Evolutionary conservation across 495 filamentous ascomycete genomes (phyloP), one percentile per base, ranked within the genome.

Genomic region (Amphirosellinia nigrospora): DNA sequence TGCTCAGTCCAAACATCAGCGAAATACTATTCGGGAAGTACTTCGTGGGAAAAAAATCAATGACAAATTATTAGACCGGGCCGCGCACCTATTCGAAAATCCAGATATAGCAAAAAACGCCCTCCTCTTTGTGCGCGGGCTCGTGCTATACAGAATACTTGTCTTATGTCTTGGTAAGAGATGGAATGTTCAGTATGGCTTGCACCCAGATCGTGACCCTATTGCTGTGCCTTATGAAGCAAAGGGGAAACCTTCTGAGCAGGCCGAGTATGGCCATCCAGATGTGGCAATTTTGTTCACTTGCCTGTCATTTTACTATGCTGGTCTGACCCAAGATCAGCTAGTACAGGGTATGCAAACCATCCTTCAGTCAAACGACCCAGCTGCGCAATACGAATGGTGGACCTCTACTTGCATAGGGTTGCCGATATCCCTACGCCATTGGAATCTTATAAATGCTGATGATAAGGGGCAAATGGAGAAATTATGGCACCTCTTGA

Each of bases 251-350:
- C 85, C 85, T 2, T 83, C 80, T n/a, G 80, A 83, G 9, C 76
- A 81, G 41, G 81, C 85, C 8, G 85, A 88, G 70, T 88, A 77
- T 70, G 85, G 86, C 21, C 85, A 88, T 70, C 85, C 86, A 4
- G 86, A 88, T 72, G 85, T 87, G 6, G 80, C 85, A 10, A 88
- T 88, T 26, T 39, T 87, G 0, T 83, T 87, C 26, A 88, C 86
- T 0, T 86, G 82, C 48, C 72, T 88, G 2, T 76, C 82, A 0
- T 88, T 86, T 71, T 88, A 87, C 71, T 87, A 86, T 60, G 73
- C 76, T 16, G 84, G 86, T 8, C 60, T 88, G 0, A 79, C 61
- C 32, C 11, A 72, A 21, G 48, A 65, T 13, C 83, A 86, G 55
- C 77, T 87, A 8, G 71, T 72, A n/a, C 73, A 84, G 32, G 76